Base-by-base conservation (phyloP, 108 stramenopile species). In the Cylindrotheca closterium region DNA sequence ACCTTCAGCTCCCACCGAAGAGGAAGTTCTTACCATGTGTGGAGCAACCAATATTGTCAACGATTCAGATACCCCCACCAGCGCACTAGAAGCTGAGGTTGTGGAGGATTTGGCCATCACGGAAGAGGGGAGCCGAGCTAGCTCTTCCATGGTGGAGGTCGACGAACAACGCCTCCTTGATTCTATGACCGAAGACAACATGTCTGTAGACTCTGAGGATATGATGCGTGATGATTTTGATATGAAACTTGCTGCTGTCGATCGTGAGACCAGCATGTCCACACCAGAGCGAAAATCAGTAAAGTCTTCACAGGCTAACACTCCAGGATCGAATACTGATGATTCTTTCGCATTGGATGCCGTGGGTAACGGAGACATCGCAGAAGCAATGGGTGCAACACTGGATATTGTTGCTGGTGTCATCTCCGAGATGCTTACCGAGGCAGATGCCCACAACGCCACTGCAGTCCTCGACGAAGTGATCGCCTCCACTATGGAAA, bases 311-410 rank as follows among this genome's bases (percentile, higher is more conserved):
- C 33, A 58, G 1, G 23, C 34, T 21, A 26, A 54, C 3, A 51
- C 42, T 28, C 37, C 37, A 42, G 15, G 15, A 15, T 42, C 37
- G 7, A 42, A 7, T 15, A 28, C 33, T 25, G 74, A 80, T 26
- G 76, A 74, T 4, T 88, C 85, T 1, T 92, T 88, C 64, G 59
- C 80, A 3, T 70, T 71, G 22, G 91, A 92, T 67, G 91, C 91
- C 23, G 74, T 68, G 22, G 91, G 88, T 12, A 82, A 63, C 63
- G 86, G 86, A 7, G 86, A 86, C 29, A 71, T 89, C 49, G 88
- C 91, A 0, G 79, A 87, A 61, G 74, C 58, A 12, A 68, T 92
- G 50, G 91, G 91, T 0, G 72, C 64, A 45, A 81, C 80, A 27
- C 67, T 85, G 17, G 84, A 85, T 55, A 45, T 54, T 46, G 68